Evolutionary conservation across 2,329 filamentous ascomycete genomes (phyloP).

Genomic region (Colletotrichum sp.): DNA sequence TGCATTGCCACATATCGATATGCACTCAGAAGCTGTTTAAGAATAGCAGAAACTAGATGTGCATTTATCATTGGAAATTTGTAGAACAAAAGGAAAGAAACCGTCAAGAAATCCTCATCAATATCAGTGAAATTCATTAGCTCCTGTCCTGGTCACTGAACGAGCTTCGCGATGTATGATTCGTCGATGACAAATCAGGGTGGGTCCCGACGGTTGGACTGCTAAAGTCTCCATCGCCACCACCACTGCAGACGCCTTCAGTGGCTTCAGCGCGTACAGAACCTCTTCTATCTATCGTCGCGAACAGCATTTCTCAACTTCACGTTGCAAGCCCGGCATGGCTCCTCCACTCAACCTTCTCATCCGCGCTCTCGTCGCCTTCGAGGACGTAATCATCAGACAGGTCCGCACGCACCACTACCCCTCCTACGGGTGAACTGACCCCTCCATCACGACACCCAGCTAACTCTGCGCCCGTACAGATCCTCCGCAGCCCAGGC

Average conservation of each 20-base stretch:
- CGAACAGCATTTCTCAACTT: neutral
- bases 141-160: neutral
- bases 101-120: too few relatives aligned
- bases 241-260: neutral
- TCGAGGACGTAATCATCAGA: slow-evolving; percentile 17
- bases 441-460: neutral
- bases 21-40: neutral
- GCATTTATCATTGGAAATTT: neutral
- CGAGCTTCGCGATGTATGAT: neutral
- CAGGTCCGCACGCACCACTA: neutral
- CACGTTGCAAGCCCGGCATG: neutral
- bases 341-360: slow-evolving; percentile 8
- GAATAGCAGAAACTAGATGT: neutral
- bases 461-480: neutral
- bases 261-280: neutral
- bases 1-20: neutral
- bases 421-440: neutral
- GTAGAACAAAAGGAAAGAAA: too few relatives aligned
- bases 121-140: too few relatives aligned
- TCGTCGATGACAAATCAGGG: neutral
- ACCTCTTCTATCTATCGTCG: neutral
- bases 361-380: slow-evolving; percentile 12
- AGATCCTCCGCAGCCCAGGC: slow-evolving; percentile 55
- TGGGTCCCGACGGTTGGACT: neutral
- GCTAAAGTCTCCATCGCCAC: neutral